Evolutionary conservation across 768 basidiomycete genomes (phyloP).

Genomic region (Russula sp.): DNA sequence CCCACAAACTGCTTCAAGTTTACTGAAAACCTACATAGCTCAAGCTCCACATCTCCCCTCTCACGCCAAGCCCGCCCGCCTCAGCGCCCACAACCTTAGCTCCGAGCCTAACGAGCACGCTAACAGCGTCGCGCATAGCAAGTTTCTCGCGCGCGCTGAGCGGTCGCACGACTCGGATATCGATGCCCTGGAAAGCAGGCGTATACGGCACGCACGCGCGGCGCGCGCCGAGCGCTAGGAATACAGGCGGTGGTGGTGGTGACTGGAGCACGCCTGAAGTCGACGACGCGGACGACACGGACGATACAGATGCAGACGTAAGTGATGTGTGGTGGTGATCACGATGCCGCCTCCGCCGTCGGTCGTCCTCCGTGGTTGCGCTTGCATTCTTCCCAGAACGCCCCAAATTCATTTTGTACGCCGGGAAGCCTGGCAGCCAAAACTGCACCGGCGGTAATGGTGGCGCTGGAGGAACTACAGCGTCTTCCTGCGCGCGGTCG

Average conservation of each 20-base stretch:
- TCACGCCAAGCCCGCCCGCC: constrained; percentile 17
- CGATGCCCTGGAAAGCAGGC: constrained; percentile 29
- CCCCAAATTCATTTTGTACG: constrained; percentile 12
- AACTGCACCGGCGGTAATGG: constrained; percentile 30
- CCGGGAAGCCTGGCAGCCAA: constrained; percentile 29
- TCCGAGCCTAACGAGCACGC: constrained; percentile 25
- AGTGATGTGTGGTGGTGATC: background rate
- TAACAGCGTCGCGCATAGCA: constrained; percentile 26
- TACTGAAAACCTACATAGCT: constrained; percentile 28
- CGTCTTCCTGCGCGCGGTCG: background rate
- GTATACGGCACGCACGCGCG: constrained; percentile 31
- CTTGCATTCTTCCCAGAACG: background rate
- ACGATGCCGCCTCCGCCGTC: background rate
- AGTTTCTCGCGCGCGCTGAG: constrained; percentile 30
- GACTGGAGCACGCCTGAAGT: background rate
- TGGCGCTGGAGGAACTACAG: constrained; percentile 21
- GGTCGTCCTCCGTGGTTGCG: background rate
- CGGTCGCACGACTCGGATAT: constrained; percentile 28
- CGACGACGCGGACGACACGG: background rate
- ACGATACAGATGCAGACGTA: background rate
- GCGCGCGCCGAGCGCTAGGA: constrained; percentile 29
- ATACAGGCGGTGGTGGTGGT: constrained; percentile 26
- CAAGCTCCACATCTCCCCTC: constrained; percentile 31
- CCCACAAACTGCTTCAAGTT: no score
- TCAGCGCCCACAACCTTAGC: constrained; percentile 22